Percentiles rank a stretch among this genome's conserved stretches.
Conservation (phyloP, 192 early-diverging fungal species). For the Backusella tuberculispora region DNA sequence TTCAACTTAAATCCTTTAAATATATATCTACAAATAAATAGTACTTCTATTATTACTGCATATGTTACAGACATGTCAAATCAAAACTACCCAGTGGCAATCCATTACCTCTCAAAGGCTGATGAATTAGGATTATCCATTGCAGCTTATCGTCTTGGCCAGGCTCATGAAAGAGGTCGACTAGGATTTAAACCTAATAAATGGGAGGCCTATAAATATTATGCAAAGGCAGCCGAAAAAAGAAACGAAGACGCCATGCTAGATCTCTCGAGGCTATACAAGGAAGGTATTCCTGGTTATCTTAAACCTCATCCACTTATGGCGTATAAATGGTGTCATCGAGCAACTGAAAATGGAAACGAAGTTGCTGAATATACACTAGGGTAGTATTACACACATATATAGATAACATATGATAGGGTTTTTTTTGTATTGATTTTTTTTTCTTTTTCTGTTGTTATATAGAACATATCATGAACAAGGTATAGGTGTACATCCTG, state of each 20-base stretch:
- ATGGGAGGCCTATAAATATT: conserved; percentile 73
- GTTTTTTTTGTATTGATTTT: neutral
- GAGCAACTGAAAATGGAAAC: conserved; percentile 77
- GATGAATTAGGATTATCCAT: conserved; percentile 71
- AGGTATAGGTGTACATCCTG: conserved; percentile 28
- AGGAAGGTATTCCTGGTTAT: conserved; percentile 58
- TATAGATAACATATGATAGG: neutral
- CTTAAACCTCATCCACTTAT: conserved; percentile 30
- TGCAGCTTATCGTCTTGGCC: conserved; percentile 78
- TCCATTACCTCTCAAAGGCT: conserved; percentile 73
- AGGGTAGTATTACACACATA: conserved; percentile 59
- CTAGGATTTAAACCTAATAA: conserved; percentile 68
- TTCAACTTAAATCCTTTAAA: neutral
- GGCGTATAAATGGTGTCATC: conserved; percentile 80
- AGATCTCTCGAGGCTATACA: conserved; percentile 84
- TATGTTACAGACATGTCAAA: conserved; percentile 41
- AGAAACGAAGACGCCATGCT: conserved; percentile 84
- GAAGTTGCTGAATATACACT: conserved; percentile 86
- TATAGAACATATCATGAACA: conserved; percentile 35
- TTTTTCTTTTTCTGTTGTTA: neutral
- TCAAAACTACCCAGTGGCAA: conserved; percentile 62
- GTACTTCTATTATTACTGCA: neutral
- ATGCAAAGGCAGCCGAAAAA: conserved; percentile 78
- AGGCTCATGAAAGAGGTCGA: conserved; percentile 79
- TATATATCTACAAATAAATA: neutral